These are phyloP conservation scores for Sordariomycetes sp. DNA, from an alignment of 2,329 filamentous ascomycete genomes.

Conservation along the genomic window DNA sequence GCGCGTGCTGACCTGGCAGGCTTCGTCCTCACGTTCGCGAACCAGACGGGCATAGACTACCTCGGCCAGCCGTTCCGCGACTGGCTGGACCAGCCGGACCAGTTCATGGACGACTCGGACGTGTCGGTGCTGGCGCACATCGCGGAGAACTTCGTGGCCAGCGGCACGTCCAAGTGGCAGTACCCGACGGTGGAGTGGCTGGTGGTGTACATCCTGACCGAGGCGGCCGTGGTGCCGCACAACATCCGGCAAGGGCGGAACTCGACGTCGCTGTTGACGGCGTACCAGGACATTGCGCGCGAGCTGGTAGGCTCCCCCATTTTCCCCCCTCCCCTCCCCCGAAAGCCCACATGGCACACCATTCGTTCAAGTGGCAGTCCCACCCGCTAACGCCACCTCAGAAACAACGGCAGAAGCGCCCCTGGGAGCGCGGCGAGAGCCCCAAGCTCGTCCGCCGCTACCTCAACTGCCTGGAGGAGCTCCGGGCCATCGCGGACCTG, in stretches of 20 bases:
- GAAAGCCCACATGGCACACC: background rate
- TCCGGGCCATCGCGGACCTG: constrained; percentile 1
- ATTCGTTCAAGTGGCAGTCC: background rate
- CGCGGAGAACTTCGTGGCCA: background rate
- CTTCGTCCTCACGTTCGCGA: constrained; percentile 9
- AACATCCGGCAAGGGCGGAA: constrained; percentile 3
- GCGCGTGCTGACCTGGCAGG: background rate
- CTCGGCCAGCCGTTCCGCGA: constrained; percentile 32
- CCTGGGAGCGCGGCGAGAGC: constrained; percentile 4
- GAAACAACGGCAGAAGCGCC: constrained; percentile 5
- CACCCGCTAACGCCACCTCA: background rate
- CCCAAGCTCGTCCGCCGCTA: constrained; percentile 3
- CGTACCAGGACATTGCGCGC: constrained; percentile 3
- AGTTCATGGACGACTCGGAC: constrained; percentile 3
- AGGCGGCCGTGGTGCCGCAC: constrained; percentile 1
- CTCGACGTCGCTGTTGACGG: background rate
- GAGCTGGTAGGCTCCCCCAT: background rate
- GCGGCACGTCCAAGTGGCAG: constrained; percentile 3
- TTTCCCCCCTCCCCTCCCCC: background rate
- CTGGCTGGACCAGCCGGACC: constrained; percentile 2
- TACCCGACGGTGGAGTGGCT: constrained; percentile 4
- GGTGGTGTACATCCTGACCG: constrained; percentile 3
- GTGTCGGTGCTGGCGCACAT: constrained; percentile 1
- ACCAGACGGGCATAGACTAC: constrained; percentile 30
- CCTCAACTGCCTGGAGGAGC: constrained; percentile 5